Percentiles rank a stretch among this genome's conserved stretches.
Conservation (phyloP, 192 early-diverging fungal species). For the Coemansia sp. region DNA sequence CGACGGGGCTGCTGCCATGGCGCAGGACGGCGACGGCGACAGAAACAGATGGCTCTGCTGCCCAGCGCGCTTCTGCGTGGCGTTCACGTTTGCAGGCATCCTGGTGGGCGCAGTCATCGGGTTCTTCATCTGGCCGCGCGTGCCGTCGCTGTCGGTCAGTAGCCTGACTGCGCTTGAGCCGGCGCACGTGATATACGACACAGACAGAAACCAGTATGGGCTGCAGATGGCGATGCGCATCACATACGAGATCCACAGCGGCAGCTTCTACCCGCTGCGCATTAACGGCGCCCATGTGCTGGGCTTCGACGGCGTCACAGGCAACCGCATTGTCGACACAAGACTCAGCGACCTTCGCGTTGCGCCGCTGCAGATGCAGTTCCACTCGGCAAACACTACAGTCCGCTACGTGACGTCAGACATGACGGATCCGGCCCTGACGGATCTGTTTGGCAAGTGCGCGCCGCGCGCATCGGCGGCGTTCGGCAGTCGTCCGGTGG, state of each 20-base stretch:
- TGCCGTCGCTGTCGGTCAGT: constrained; percentile 42
- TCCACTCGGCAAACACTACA: constrained; percentile 14
- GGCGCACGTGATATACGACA: constrained; percentile 31
- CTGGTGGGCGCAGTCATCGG: constrained; percentile 26
- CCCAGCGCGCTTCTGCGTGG: constrained; percentile 42
- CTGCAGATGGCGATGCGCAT: constrained; percentile 41
- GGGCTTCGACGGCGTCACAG: constrained; percentile 43
- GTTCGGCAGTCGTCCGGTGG: not conserved
- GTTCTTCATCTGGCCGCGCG: constrained; percentile 48
- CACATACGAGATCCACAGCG: constrained; percentile 48
- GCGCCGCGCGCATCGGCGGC: constrained; percentile 15
- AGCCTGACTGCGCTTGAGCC: constrained; percentile 21
- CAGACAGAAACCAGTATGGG: constrained; percentile 21
- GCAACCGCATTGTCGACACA: constrained; percentile 39
- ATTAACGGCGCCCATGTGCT: constrained; percentile 21
- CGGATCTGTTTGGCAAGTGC: constrained; percentile 48
- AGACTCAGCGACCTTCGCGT: constrained; percentile 15
- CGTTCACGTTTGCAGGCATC: constrained; percentile 25
- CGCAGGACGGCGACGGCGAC: constrained; percentile 3
- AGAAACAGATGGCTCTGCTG: constrained; percentile 42
- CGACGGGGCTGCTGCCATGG: not conserved
- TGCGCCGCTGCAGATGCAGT: constrained; percentile 26
- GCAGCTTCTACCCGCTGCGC: constrained; percentile 50
- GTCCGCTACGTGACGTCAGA: constrained; percentile 45
- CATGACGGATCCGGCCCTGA: constrained; percentile 37